Conservation (phyloP, 352 stramenopile genomes). For the Pythium plurisporium region DNA sequence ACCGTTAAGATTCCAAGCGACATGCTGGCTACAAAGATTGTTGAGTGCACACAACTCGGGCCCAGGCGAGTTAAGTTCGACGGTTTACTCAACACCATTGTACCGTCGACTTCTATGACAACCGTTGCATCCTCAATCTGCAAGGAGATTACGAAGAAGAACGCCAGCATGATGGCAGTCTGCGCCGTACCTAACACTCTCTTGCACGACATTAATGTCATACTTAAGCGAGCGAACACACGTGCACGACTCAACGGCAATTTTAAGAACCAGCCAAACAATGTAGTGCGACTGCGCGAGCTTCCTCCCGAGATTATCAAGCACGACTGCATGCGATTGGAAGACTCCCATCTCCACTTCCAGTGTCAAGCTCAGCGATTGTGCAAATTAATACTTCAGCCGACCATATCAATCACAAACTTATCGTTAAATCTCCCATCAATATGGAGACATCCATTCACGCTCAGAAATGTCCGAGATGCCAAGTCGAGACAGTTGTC, state of each 20-base stretch:
- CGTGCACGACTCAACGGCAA: background rate
- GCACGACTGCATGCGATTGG: background rate
- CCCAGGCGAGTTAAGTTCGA: slow-evolving; percentile 8
- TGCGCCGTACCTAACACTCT: background rate
- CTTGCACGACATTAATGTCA: background rate
- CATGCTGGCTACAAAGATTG: too few relatives aligned
- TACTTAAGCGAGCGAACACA: background rate
- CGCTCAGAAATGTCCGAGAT: background rate
- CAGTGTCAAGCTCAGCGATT: background rate
- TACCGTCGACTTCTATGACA: background rate
- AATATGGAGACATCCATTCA: slow-evolving; percentile 7
- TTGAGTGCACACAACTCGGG: background rate
- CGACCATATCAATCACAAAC: slow-evolving; percentile 10
- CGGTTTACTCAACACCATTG: background rate
- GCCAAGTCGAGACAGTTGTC: background rate
- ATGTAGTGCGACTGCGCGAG: background rate
- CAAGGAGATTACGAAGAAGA: slow-evolving; percentile 16
- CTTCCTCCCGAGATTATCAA: slow-evolving; percentile 1
- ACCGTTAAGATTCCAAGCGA: too few relatives aligned
- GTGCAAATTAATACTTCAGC: background rate
- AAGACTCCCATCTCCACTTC: background rate
- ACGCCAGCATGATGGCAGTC: slow-evolving; percentile 1
- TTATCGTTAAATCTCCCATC: slow-evolving; percentile 10
- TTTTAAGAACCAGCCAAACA: background rate
- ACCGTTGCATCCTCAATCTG: background rate